These are phyloP conservation scores for Talaromyces rugulosus DNA, from an alignment of 2,329 filamentous ascomycete species.

Conservation along the genomic window DNA sequence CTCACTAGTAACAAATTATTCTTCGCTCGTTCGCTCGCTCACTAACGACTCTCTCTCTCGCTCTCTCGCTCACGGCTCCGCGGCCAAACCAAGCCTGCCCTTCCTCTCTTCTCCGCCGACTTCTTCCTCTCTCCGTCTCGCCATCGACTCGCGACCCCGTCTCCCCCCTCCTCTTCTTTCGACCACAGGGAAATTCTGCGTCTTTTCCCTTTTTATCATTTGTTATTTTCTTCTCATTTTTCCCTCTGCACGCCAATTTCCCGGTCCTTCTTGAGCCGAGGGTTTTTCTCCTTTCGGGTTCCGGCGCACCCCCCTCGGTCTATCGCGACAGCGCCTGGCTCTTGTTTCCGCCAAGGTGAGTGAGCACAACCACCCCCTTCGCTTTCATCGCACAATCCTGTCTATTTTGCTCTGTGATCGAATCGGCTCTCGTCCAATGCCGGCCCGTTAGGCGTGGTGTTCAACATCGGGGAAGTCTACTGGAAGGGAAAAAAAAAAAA, in stretches of 20 bases:
- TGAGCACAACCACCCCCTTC: conserved; percentile 7
- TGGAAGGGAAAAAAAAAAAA: conserved; percentile 5
- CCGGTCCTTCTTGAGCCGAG: conserved; percentile 18
- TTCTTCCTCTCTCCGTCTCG: conserved; percentile 3
- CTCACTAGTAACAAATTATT: neutral
- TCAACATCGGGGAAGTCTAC: conserved; percentile 3
- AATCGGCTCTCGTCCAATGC: neutral
- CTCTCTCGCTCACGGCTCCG: neutral
- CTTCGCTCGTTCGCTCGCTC: neutral
- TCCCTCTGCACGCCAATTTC: conserved; percentile 18
- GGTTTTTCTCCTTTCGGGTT: conserved; percentile 17
- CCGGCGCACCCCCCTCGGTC: conserved; percentile 20
- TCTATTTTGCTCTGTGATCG: neutral
- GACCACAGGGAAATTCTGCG: neutral
- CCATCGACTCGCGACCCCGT: neutral
- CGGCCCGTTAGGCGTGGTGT: conserved; percentile 7
- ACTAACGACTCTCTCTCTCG: neutral
- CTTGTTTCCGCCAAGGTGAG: conserved; percentile 3
- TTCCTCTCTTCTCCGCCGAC: conserved; percentile 12
- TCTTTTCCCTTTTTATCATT: conserved; percentile 2
- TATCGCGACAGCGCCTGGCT: neutral
- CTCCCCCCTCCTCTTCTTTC: conserved; percentile 1
- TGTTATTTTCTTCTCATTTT: conserved; percentile 21
- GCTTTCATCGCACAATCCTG: neutral
- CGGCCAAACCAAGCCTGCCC: conserved; percentile 1